Conservation (phyloP, 495 filamentous ascomycete genomes). For the Podospora pseudoanserina region DNA sequence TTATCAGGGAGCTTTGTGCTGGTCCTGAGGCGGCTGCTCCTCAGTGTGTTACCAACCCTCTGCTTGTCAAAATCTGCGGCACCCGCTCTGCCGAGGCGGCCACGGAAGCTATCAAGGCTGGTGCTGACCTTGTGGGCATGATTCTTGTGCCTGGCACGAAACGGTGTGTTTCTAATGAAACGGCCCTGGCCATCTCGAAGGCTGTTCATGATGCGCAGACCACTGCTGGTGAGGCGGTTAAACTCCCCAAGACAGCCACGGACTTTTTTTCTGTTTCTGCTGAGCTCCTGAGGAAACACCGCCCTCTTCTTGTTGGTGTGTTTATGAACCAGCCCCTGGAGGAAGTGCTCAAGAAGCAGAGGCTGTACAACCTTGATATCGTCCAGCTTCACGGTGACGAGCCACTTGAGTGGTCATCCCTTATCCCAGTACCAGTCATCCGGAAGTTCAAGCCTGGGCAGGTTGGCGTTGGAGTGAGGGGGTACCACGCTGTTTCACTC, state of each 20-base stretch:
- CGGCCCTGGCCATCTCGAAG: conserved; percentile 74
- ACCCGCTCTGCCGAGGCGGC: conserved; percentile 82
- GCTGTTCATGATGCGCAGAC: conserved; percentile 54
- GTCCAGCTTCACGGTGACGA: conserved; percentile 91
- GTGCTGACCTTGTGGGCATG: conserved; percentile 89
- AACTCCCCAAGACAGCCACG: conserved; percentile 31
- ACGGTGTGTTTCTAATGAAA: conserved; percentile 70
- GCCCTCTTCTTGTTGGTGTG: conserved; percentile 84
- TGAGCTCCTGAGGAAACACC: conserved; percentile 36
- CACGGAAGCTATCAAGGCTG: conserved; percentile 73
- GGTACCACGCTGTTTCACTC: conserved; percentile 78
- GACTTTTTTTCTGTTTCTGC: conserved; percentile 44
- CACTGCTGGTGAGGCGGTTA: conserved; percentile 11
- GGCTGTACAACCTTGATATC: conserved; percentile 74
- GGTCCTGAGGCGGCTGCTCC: conserved; percentile 38
- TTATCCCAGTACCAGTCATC: conserved; percentile 89
- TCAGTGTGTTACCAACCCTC: conserved; percentile 31
- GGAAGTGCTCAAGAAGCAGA: conserved; percentile 72
- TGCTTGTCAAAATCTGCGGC: conserved; percentile 94
- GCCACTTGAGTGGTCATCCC: conserved; percentile 81
- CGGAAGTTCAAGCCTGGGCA: conserved; percentile 73
- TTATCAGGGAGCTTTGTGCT: conserved; percentile 77
- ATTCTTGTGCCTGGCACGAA: conserved; percentile 80
- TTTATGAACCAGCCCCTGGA: conserved; percentile 87
- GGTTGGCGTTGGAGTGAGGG: conserved; percentile 63